Evolutionary conservation across 2,329 filamentous ascomycete genomes (phyloP).

Genomic region (Fusarium papillatum): DNA sequence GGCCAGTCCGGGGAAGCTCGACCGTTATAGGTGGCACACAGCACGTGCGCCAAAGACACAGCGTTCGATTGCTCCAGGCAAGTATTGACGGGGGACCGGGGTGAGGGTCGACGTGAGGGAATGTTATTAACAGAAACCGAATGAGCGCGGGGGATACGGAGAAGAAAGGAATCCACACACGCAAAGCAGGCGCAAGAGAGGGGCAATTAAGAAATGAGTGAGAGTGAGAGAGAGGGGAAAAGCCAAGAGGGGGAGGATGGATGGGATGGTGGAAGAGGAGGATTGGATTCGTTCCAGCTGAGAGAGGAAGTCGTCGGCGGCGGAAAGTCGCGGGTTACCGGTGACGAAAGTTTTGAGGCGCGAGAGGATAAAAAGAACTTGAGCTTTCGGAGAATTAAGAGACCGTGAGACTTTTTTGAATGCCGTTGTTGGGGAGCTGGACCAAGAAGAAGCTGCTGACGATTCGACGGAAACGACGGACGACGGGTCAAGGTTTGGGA

Average conservation of each 20-base stretch:
- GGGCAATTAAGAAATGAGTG: conserved; percentile 27
- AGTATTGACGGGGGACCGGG: conserved; percentile 16
- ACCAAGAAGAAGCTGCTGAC: not conserved
- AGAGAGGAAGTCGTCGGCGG: conserved; percentile 9
- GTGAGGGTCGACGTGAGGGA: conserved; percentile 6
- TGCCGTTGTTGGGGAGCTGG: not conserved
- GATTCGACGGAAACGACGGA: conserved; percentile 46
- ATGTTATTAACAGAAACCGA: conserved; percentile 18
- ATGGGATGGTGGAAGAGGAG: not conserved
- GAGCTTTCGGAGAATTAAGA: conserved; percentile 27
- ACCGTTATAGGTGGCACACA: conserved; percentile 21
- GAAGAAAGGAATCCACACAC: conserved; percentile 1
- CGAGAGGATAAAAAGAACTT: conserved; percentile 16
- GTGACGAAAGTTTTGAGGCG: conserved; percentile 5
- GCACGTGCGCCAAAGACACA: conserved; percentile 15
- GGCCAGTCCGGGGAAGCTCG: conserved; percentile 23
- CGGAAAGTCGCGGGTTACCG: conserved; percentile 28
- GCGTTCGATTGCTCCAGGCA: conserved; percentile 35
- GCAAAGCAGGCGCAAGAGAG: conserved; percentile 17
- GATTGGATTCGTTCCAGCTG: not conserved
- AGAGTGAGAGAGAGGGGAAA: not conserved
- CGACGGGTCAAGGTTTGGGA: conserved; percentile 42
- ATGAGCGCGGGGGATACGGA: conserved; percentile 14
- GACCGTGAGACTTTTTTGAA: not conserved
- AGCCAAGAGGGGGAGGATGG: not conserved